These are phyloP conservation scores for Apiospora pterosperma DNA, from an alignment of 2,329 filamentous ascomycete species.

Conservation along the genomic window DNA sequence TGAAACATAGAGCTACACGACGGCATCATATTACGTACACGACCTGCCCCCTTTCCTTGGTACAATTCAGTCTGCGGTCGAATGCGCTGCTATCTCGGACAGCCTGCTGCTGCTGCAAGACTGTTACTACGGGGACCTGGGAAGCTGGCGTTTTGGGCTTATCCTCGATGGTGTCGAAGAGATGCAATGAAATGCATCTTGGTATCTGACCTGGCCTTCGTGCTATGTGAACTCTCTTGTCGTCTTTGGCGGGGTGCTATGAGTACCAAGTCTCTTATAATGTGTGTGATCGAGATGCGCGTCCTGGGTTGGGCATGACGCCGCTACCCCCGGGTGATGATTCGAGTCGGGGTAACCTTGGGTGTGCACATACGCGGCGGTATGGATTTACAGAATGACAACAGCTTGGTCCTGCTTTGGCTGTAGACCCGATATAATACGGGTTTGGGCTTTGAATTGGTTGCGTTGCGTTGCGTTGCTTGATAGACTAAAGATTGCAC, in stretches of 20 bases:
- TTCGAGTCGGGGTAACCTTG: background rate
- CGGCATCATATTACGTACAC: background rate
- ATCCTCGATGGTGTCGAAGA: background rate
- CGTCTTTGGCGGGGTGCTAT: background rate
- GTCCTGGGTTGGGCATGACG: background rate
- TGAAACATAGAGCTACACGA: background rate
- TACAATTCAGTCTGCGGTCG: background rate
- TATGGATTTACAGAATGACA: background rate
- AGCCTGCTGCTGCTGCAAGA: background rate
- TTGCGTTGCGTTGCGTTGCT: background rate
- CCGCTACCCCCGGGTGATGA: background rate
- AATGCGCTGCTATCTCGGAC: background rate
- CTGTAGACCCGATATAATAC: background rate
- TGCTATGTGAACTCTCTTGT: background rate
- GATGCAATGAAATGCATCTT: constrained; percentile 3
- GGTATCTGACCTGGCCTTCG: background rate
- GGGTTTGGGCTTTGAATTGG: background rate
- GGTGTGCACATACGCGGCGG: background rate
- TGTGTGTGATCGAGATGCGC: background rate
- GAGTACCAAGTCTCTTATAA: background rate
- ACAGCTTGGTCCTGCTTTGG: background rate
- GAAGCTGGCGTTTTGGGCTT: background rate
- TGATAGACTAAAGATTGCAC: background rate
- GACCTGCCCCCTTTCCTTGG: background rate
- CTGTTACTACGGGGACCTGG: background rate